Percentiles rank a stretch among this genome's conserved stretches.
phyloP scores from a whole-genome alignment of 2,329 filamentous ascomycete genomes.

The Cadophora sp. region DNA sequence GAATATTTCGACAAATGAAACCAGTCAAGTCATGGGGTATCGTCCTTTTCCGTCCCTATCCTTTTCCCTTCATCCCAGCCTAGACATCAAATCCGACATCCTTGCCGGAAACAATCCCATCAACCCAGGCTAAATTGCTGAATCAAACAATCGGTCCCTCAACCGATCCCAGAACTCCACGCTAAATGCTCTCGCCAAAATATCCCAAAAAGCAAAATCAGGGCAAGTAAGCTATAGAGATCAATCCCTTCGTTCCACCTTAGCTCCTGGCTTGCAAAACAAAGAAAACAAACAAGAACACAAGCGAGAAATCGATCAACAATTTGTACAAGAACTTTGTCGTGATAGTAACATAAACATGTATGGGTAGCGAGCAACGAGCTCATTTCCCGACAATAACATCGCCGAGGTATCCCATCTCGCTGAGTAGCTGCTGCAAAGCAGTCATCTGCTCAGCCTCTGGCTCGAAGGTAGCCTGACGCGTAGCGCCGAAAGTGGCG shows the following conservation, averaged over 20 bases:
- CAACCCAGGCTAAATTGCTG: constrained; percentile 1
- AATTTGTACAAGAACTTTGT: constrained; percentile 9
- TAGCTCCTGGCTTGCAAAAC: background rate
- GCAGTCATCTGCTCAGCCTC: constrained; percentile 40
- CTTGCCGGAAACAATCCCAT: no score
- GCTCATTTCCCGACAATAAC: constrained; percentile 46
- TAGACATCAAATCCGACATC: no score
- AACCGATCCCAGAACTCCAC: constrained; percentile 25
- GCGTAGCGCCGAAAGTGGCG: constrained; percentile 36
- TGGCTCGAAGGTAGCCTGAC: constrained; percentile 33
- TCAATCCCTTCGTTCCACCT: background rate
- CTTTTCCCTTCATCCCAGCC: background rate
- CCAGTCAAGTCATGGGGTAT: constrained; percentile 3
- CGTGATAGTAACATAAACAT: background rate
- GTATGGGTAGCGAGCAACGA: background rate
- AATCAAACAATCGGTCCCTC: background rate
- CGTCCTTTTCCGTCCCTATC: background rate
- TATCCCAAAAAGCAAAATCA: constrained; percentile 11
- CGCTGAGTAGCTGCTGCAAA: constrained; percentile 56
- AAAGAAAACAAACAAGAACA: background rate
- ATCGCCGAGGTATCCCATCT: constrained; percentile 57
- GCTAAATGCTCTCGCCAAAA: constrained; percentile 25
- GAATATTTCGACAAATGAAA: constrained; percentile 10
- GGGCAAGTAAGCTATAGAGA: constrained; percentile 4
- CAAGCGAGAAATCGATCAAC: constrained; percentile 1